A percentile compares a stretch with the other conserved stretches of the same genome.
Conservation (phyloP, 1,139 yeast species). For the Dujonia santamariae region DNA sequence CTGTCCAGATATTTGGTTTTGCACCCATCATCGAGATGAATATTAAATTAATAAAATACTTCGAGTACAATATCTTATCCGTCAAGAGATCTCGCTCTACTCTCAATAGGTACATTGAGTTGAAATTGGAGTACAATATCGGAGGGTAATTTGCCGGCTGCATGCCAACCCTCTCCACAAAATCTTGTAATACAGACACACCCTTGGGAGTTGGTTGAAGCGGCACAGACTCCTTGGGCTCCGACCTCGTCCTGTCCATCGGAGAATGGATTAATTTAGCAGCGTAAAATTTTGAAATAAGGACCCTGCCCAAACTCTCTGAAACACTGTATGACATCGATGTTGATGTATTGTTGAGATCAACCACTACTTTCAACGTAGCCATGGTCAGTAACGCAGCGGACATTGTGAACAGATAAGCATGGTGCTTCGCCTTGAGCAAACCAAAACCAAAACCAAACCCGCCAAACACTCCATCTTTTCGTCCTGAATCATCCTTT, state of each 20-base stretch:
- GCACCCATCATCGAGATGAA: conserved; percentile 66
- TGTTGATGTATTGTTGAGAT: conserved; percentile 50
- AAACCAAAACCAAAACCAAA: too few species aligned
- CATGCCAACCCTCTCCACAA: conserved; percentile 57
- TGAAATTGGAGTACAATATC: conserved; percentile 52
- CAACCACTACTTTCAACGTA: conserved; percentile 45
- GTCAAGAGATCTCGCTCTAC: conserved; percentile 64
- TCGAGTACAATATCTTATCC: conserved; percentile 65
- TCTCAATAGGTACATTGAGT: conserved; percentile 67
- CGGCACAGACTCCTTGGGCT: conserved; percentile 36
- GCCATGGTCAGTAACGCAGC: conserved; percentile 55
- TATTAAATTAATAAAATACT: conserved; percentile 60
- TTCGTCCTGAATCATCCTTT: conserved; percentile 18
- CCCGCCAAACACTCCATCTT: too few species aligned
- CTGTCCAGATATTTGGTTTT: conserved; percentile 66
- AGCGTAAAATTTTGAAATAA: conserved; percentile 55
- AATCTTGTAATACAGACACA: conserved; percentile 61
- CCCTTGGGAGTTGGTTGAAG: conserved; percentile 95
- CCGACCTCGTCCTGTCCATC: conserved; percentile 60
- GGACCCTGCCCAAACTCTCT: conserved; percentile 42
- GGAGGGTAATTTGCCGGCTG: conserved; percentile 33
- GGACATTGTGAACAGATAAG: conserved; percentile 53
- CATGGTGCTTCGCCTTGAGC: conserved; percentile 24
- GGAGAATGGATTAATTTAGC: conserved; percentile 79
- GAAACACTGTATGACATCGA: conserved; percentile 58